Percentiles rank a stretch among this genome's conserved stretches.
phyloP scores from a whole-genome alignment of 1,284 basidiomycete species.

The Blastosporella zonata region DNA sequence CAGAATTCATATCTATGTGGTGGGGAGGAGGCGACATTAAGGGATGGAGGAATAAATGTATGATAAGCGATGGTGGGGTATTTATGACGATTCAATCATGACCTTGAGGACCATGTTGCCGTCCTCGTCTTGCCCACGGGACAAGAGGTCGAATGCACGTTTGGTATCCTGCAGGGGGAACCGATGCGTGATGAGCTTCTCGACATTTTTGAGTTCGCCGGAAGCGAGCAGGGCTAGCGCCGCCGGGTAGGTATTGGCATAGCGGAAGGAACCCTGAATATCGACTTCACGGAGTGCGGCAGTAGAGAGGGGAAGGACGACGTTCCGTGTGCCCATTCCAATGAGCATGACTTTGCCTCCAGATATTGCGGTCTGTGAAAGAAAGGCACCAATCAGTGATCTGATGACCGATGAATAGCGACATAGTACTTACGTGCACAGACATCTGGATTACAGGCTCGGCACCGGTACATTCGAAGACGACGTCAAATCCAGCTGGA shows the following conservation, averaged over 20 bases:
- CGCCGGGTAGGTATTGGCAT: constrained; percentile 84
- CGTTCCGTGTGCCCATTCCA: constrained; percentile 90
- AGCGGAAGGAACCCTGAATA: constrained; percentile 88
- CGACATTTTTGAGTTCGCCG: constrained; percentile 59
- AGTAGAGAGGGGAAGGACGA: constrained; percentile 78
- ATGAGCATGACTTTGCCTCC: constrained; percentile 91
- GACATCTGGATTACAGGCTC: constrained; percentile 89
- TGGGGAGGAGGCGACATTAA: constrained; percentile 5
- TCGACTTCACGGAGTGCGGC: constrained; percentile 91
- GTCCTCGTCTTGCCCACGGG: constrained; percentile 70
- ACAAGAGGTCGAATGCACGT: constrained; percentile 78
- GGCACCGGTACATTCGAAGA: constrained; percentile 95
- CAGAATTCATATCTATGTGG: constrained; percentile 8
- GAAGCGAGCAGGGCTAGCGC: constrained; percentile 78
- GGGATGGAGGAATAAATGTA: constrained; percentile 1
- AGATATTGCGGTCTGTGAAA: constrained; percentile 64
- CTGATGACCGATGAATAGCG: not conserved
- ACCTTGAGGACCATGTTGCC: constrained; percentile 86
- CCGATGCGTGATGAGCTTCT: constrained; percentile 80
- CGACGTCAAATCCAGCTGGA: constrained; percentile 83
- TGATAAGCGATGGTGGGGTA: not conserved
- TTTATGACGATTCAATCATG: constrained; percentile 52
- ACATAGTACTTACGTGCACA: constrained; percentile 60
- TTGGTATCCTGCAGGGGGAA: constrained; percentile 65
- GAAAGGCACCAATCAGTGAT: constrained; percentile 16